Percentiles rank a stretch among this genome's conserved stretches.
phyloP scores from a whole-genome alignment of 495 filamentous ascomycete genomes.

The Friedmanniomyces simplex region DNA sequence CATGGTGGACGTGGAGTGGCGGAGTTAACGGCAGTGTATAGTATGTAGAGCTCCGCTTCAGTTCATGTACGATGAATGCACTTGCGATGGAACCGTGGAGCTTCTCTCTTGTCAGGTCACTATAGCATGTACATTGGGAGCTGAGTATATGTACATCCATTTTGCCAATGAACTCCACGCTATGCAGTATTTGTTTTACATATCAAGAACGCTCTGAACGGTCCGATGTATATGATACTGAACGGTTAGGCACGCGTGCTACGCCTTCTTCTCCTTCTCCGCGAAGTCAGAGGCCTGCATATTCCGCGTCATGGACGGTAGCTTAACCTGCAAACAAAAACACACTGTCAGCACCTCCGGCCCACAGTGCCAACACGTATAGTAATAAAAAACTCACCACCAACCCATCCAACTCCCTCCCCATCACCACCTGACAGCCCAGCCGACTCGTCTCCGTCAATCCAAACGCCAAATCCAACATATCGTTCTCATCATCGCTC shows the following conservation, averaged over 20 bases:
- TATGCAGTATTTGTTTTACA: no score
- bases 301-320: constrained; percentile 92
- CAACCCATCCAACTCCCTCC: constrained; percentile 75
- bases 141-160: not conserved
- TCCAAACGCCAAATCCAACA: constrained; percentile 94
- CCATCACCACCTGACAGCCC: constrained; percentile 91
- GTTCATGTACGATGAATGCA: no score
- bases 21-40: no score
- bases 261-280: constrained; percentile 31
- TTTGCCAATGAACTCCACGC: not conserved
- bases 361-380: not conserved
- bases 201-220: no score
- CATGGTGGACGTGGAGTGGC: no score
- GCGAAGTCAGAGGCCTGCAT: constrained; percentile 88
- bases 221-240: no score
- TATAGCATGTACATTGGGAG: no score
- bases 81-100: no score
- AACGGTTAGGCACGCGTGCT: not conserved
- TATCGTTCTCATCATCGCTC: constrained; percentile 96
- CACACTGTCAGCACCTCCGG: not conserved
- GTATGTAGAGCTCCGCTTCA: no score
- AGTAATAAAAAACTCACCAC: constrained; percentile 38
- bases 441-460: constrained; percentile 92
- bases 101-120: no score
- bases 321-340: constrained; percentile 30